Conservation (phyloP, 495 filamentous ascomycete species). For the Daldinia bambusicola region DNA sequence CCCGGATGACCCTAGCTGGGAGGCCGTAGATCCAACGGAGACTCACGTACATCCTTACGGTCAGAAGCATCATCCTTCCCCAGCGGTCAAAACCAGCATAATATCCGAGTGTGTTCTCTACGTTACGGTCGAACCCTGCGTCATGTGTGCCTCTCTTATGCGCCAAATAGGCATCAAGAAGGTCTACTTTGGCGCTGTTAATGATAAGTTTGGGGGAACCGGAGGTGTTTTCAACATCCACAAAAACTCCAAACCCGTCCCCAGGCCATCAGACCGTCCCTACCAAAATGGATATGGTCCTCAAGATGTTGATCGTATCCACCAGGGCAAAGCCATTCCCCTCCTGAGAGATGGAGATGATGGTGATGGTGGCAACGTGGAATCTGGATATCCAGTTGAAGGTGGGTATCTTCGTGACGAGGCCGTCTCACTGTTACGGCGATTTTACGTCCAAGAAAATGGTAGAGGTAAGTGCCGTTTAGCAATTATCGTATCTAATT, state of each 20-base stretch:
- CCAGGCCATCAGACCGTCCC: slow-evolving; percentile 33
- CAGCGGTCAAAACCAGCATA: slow-evolving; percentile 60
- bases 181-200: slow-evolving; percentile 93
- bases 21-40: slow-evolving; percentile 56
- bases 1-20: slow-evolving; percentile 49
- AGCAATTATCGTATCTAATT: neutral
- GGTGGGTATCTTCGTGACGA: slow-evolving; percentile 88
- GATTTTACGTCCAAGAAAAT: slow-evolving; percentile 98
- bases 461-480: slow-evolving; percentile 70
- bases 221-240: slow-evolving; percentile 91
- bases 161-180: slow-evolving; percentile 81
- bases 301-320: slow-evolving; percentile 34
- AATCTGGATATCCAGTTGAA: slow-evolving; percentile 76
- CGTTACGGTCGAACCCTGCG: slow-evolving; percentile 96
- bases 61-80: slow-evolving; percentile 59
- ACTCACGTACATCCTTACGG: slow-evolving; percentile 62
- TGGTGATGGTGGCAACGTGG: slow-evolving; percentile 65
- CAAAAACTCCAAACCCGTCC: slow-evolving; percentile 66
- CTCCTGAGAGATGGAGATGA: slow-evolving; percentile 39
- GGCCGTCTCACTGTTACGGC: slow-evolving; percentile 86
- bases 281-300: slow-evolving; percentile 47
- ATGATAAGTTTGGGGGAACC: slow-evolving; percentile 95
- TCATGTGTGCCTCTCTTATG: slow-evolving; percentile 97
- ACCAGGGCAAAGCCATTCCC: slow-evolving; percentile 33
- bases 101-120: slow-evolving; percentile 83